Evolutionary conservation across 257 asterid species (phyloP).

Genomic region (Verbascum thapsus): DNA sequence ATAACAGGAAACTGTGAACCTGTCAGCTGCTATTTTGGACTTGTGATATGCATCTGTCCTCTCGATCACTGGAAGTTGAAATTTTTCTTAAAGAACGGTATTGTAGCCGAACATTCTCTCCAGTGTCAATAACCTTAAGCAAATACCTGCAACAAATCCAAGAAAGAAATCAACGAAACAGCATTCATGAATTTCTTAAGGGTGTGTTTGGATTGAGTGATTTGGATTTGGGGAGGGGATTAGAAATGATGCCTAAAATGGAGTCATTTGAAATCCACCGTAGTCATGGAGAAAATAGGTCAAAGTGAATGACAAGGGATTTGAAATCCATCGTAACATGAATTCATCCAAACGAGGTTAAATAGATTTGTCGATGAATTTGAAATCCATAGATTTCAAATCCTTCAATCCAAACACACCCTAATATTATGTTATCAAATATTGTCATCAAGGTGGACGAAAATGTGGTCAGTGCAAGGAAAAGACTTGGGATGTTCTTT

Average conservation of each 20-base stretch:
- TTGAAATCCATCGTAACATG: too few species aligned
- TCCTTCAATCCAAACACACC: too few species aligned
- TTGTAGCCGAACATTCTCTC: constrained; percentile 85
- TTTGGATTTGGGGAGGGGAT: too few species aligned
- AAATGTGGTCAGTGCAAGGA: neutral
- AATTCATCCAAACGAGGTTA: too few species aligned
- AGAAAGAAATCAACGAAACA: constrained; percentile 12
- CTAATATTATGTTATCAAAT: neutral
- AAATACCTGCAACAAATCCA: constrained; percentile 58
- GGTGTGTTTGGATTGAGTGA: too few species aligned
- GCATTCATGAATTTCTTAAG: neutral
- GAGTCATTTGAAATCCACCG: too few species aligned
- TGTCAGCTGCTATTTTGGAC: constrained; percentile 69
- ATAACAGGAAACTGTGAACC: neutral
- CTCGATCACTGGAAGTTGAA: constrained; percentile 50
- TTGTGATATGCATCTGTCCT: constrained; percentile 50
- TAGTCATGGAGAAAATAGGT: too few species aligned
- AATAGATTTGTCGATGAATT: too few species aligned
- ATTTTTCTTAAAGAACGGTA: constrained; percentile 84
- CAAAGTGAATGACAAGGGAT: too few species aligned
- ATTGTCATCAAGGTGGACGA: neutral
- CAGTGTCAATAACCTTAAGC: constrained; percentile 78
- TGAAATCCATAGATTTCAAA: too few species aligned
- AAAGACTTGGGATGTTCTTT: neutral
- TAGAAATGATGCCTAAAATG: too few species aligned